A percentile compares a stretch with the other conserved stretches of the same genome.
These are phyloP conservation scores for Gossypium davidsonii DNA, from an alignment of 441 rosid species.

Conservation along the genomic window DNA sequence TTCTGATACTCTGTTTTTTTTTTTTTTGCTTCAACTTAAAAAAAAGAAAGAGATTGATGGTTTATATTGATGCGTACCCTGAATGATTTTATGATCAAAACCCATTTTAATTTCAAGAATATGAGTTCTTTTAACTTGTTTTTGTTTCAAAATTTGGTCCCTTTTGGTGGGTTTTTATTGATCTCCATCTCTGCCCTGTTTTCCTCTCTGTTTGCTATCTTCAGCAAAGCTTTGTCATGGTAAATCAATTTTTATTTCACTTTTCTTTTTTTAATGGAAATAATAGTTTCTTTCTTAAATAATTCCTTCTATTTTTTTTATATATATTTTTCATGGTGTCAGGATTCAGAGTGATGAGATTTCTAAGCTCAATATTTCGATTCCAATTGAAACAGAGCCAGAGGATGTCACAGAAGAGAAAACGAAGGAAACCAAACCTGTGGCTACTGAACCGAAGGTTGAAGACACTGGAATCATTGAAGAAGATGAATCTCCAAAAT, in stretches of 20 bases:
- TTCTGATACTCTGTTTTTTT: conserved; percentile 23
- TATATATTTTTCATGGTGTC: neutral
- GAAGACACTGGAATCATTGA: conserved; percentile 5
- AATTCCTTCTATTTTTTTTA: neutral
- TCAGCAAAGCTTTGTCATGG: conserved; percentile 36
- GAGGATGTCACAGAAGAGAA: conserved; percentile 20
- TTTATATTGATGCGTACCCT: conserved; percentile 30
- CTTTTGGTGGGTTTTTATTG: conserved; percentile 33
- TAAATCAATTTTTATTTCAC: conserved; percentile 15
- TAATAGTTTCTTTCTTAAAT: neutral
- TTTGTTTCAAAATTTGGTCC: conserved; percentile 28
- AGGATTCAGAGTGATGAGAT: conserved; percentile 21
- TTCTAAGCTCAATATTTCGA: conserved; percentile 18
- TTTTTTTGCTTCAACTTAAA: conserved; percentile 36
- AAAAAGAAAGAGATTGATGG: conserved; percentile 29
- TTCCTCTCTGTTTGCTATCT: conserved; percentile 28
- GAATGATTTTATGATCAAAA: conserved; percentile 11
- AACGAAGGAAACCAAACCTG: conserved; percentile 20
- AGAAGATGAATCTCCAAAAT: conserved; percentile 30
- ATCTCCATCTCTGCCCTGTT: conserved; percentile 37
- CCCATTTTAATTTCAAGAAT: conserved; percentile 22
- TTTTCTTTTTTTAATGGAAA: neutral
- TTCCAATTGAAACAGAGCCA: neutral
- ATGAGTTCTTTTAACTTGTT: conserved; percentile 35
- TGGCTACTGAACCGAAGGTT: conserved; percentile 11